Evolutionary conservation across 148 eudicot species (phyloP).

Genomic region (Persicaria maculosa): DNA sequence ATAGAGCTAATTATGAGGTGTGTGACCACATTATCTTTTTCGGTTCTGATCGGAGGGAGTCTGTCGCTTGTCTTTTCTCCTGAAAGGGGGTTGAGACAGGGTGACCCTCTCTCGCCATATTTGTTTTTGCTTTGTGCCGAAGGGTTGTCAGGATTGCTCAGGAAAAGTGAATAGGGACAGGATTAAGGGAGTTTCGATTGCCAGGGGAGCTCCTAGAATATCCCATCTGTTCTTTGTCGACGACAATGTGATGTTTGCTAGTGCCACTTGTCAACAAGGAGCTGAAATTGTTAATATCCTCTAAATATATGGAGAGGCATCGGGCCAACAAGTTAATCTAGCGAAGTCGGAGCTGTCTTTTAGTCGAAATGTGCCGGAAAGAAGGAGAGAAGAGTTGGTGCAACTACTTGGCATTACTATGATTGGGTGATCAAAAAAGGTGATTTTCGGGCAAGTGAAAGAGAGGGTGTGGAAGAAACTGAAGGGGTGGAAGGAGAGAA

Average conservation of each 20-base stretch:
- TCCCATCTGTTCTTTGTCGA: neutral
- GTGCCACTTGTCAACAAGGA: neutral
- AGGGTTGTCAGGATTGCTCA: neutral
- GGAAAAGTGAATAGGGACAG: neutral
- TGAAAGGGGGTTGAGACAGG: neutral
- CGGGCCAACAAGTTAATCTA: neutral
- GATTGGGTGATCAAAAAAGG: neutral
- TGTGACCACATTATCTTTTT: neutral
- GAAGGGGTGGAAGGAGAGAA: too few species aligned
- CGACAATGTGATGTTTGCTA: neutral
- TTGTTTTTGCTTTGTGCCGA: neutral
- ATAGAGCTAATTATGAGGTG: neutral
- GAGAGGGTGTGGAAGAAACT: too few species aligned
- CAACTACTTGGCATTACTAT: neutral
- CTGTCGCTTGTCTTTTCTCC: neutral
- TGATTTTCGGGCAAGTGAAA: too few species aligned
- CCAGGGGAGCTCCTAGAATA: neutral
- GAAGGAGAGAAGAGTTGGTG: neutral
- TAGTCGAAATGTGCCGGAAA: neutral
- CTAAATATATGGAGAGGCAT: neutral
- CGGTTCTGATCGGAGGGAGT: neutral
- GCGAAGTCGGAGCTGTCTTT: neutral
- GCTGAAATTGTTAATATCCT: neutral
- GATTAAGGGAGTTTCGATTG: neutral
- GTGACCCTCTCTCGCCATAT: neutral